These are phyloP conservation scores for Candida incommunis DNA, from an alignment of 805 yeast species.

Conservation along the genomic window DNA sequence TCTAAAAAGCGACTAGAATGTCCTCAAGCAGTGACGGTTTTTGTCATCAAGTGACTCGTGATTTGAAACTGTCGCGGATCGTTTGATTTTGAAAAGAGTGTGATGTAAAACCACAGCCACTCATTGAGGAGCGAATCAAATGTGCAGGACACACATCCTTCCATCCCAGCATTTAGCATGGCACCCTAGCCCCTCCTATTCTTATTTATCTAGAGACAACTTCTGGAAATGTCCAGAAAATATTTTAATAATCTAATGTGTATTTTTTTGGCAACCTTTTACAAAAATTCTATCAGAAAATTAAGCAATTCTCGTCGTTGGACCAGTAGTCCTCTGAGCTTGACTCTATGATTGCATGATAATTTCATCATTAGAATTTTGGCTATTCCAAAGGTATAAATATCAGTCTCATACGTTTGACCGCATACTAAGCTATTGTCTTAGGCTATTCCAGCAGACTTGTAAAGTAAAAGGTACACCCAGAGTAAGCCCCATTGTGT, in stretches of 20 bases:
- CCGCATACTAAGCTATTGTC: background rate
- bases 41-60: too few relatives aligned
- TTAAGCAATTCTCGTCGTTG: slow-evolving; percentile 1
- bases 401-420: background rate
- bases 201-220: background rate
- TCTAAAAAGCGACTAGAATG: background rate
- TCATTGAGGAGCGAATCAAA: too few relatives aligned
- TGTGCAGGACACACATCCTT: too few relatives aligned
- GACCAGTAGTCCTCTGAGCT: background rate
- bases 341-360: slow-evolving; percentile 1
- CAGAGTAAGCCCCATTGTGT: slow-evolving; percentile 1
- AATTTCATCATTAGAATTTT: background rate
- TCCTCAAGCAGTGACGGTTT: too few relatives aligned
- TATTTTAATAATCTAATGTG: background rate
- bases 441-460: background rate
- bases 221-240: background rate
- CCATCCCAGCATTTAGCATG: too few relatives aligned
- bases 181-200: background rate
- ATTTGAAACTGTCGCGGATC: too few relatives aligned
- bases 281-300: background rate
- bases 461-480: background rate
- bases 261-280: background rate
- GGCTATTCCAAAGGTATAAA: too few relatives aligned
- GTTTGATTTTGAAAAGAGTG: too few relatives aligned
- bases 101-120: too few relatives aligned